A percentile compares a stretch with the other conserved stretches of the same genome.
Conservation (phyloP, 2,329 filamentous ascomycete species). For the Lachnellula subtilissima region DNA sequence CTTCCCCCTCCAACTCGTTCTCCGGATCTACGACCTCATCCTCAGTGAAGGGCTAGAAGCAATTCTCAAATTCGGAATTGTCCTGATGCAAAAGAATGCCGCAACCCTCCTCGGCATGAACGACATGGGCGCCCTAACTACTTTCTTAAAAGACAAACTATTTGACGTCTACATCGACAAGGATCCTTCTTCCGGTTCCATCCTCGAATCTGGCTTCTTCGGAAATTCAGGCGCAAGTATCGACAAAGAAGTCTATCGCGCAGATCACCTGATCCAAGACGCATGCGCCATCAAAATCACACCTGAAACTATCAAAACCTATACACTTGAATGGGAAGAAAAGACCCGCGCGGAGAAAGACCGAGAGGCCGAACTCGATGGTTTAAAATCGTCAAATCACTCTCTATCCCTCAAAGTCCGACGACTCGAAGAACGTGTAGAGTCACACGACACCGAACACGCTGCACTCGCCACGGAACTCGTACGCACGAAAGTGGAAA, state of each 20-base stretch:
- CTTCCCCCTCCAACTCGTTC: constrained; percentile 90
- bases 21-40: constrained; percentile 94
- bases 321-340: constrained; percentile 88
- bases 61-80: constrained; percentile 89
- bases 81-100: constrained; percentile 93
- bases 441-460: constrained; percentile 86
- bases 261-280: constrained; percentile 88
- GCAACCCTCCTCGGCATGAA: constrained; percentile 73
- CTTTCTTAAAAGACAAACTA: constrained; percentile 85
- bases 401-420: constrained; percentile 73
- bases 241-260: constrained; percentile 94
- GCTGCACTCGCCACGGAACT: constrained; percentile 86
- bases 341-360: constrained; percentile 78
- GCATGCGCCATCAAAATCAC: constrained; percentile 85
- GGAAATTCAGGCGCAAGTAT: constrained; percentile 82
- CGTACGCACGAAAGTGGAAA: constrained; percentile 88
- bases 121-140: constrained; percentile 85
- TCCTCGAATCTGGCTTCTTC: constrained; percentile 96
- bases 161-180: constrained; percentile 98
- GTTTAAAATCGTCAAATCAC: constrained; percentile 61
- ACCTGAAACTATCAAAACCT: constrained; percentile 73
- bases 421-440: constrained; percentile 78
- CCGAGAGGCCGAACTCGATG: constrained; percentile 74
- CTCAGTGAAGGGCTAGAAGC: constrained; percentile 89
- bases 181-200: constrained; percentile 82